Conservation (phyloP, 2,329 filamentous ascomycete species). For the Aspergillus niger region DNA sequence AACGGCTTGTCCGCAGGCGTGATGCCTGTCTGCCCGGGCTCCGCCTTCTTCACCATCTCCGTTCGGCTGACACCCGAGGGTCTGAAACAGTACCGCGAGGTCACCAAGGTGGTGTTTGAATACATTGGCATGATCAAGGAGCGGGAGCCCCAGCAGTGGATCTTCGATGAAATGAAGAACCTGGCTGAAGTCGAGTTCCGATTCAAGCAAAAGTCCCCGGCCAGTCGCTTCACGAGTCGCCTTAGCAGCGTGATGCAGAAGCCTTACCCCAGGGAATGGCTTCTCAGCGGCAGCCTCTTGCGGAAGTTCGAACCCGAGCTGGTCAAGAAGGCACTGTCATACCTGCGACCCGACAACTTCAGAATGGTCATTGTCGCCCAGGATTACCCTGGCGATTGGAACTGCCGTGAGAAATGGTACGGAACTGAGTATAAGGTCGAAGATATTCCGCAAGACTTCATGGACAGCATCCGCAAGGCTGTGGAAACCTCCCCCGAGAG, state of each 20-base stretch:
- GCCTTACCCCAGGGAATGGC: constrained; percentile 79
- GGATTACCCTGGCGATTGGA: constrained; percentile 79
- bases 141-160: constrained; percentile 82
- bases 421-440: constrained; percentile 89
- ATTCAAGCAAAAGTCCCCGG: constrained; percentile 89
- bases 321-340: constrained; percentile 73
- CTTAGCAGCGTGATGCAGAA: constrained; percentile 90
- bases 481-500: constrained; percentile 58
- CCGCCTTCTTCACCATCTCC: constrained; percentile 76
- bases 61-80: constrained; percentile 84
- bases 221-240: constrained; percentile 83
- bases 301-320: constrained; percentile 76
- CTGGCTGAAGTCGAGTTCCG: constrained; percentile 93
- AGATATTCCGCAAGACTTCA: constrained; percentile 73
- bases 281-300: constrained; percentile 79
- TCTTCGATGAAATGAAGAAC: constrained; percentile 87
- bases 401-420: constrained; percentile 94
- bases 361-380: constrained; percentile 80
- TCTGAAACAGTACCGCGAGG: constrained; percentile 76
- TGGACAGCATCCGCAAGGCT: constrained; percentile 69
- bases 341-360: constrained; percentile 85
- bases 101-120: constrained; percentile 82
- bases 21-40: constrained; percentile 75
- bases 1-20: constrained; percentile 78
- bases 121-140: constrained; percentile 87